Conservation (phyloP, 192 early-diverging fungal species). For the Spizellomyces punctatus region DNA sequence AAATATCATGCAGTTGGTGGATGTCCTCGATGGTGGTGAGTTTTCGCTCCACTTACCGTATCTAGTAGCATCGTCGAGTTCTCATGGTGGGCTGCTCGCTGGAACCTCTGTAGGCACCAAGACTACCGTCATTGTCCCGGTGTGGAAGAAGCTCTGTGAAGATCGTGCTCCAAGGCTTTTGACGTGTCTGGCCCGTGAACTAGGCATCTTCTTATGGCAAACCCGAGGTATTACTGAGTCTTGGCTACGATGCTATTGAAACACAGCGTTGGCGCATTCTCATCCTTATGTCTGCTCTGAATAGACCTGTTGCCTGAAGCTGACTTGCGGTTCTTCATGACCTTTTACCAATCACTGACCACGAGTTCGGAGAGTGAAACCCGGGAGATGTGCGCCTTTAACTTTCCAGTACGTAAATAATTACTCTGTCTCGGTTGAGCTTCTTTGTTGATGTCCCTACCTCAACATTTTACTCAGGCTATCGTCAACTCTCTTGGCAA, state of each 20-base stretch:
- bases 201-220: slow-evolving; percentile 52
- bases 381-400: slow-evolving; percentile 48
- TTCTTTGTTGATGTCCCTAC: background rate
- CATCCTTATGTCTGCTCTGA: background rate
- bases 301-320: slow-evolving; percentile 42
- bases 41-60: background rate
- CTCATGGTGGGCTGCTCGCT: too few species aligned
- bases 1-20: slow-evolving; percentile 43
- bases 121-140: slow-evolving; percentile 35
- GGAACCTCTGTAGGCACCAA: too few species aligned
- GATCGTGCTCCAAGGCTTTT: slow-evolving; percentile 40
- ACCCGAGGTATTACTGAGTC: slow-evolving; percentile 25
- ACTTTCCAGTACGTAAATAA: slow-evolving; percentile 48
- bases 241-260: too few species aligned
- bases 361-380: slow-evolving; percentile 30
- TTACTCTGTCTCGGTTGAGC: slow-evolving; percentile 5
- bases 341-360: slow-evolving; percentile 42
- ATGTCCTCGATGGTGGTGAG: slow-evolving; percentile 45
- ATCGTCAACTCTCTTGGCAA: too few species aligned
- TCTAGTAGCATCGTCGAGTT: too few species aligned
- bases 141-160: slow-evolving; percentile 50
- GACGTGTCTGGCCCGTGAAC: slow-evolving; percentile 36
- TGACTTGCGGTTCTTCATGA: slow-evolving; percentile 41
- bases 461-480: too few species aligned
- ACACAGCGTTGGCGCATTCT: too few species aligned